Evolutionary conservation across 1,284 basidiomycete genomes (phyloP).

Genomic region (Grifola frondosa): DNA sequence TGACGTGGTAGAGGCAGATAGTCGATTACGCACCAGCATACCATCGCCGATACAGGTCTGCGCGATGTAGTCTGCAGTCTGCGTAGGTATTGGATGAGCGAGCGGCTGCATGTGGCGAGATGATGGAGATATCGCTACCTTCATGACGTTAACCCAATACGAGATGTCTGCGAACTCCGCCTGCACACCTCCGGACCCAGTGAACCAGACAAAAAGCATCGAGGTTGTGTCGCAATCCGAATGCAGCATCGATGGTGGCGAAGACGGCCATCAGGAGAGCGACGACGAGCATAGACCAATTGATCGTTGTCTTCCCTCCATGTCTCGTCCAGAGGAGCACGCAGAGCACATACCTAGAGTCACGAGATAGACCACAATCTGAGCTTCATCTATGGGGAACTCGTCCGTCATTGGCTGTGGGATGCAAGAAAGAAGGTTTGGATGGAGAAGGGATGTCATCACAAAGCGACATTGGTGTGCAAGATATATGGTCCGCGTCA

Average conservation of each 20-base stretch:
- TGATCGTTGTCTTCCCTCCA: too few relatives aligned
- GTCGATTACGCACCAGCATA: conserved; percentile 22
- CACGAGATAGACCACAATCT: too few relatives aligned
- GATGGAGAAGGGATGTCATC: too few relatives aligned
- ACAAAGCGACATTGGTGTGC: too few relatives aligned
- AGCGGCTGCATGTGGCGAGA: too few relatives aligned
- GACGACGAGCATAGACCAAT: conserved; percentile 12
- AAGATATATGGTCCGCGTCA: too few relatives aligned
- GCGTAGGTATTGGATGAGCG: too few relatives aligned
- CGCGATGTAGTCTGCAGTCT: conserved; percentile 13
- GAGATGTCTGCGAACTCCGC: conserved; percentile 25
- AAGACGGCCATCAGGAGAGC: conserved; percentile 12
- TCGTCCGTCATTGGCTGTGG: too few relatives aligned
- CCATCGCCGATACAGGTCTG: conserved; percentile 27
- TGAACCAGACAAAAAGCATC: conserved; percentile 27
- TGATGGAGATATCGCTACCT: neutral
- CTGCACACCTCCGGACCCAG: conserved; percentile 22
- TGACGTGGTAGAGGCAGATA: neutral
- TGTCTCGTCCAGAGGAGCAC: too few relatives aligned
- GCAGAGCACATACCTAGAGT: too few relatives aligned
- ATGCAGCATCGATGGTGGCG: conserved; percentile 24
- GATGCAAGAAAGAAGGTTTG: too few relatives aligned
- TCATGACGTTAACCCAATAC: conserved; percentile 29
- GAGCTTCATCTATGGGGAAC: too few relatives aligned
- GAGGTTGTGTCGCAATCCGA: conserved; percentile 26